Evolutionary conservation across 257 asterid species (phyloP).

Genomic region (Solanum tacnaense): DNA sequence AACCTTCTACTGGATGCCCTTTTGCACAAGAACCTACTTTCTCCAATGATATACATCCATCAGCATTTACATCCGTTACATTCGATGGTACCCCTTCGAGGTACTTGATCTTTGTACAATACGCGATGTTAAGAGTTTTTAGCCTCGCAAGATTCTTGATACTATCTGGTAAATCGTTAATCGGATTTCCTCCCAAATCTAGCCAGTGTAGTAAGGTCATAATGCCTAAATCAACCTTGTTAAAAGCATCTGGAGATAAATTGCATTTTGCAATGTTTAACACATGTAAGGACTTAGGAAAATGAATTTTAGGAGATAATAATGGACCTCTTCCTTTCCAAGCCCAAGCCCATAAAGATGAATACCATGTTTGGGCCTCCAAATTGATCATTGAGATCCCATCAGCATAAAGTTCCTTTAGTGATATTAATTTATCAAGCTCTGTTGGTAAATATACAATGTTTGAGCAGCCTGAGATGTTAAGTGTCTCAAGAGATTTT

Average conservation of each 20-base stretch:
- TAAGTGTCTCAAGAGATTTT: background rate
- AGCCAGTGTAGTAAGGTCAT: background rate
- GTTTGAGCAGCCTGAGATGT: slow-evolving; percentile 4
- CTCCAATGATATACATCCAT: background rate
- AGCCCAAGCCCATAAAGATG: background rate
- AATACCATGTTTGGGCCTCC: background rate
- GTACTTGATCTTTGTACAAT: background rate
- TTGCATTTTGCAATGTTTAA: slow-evolving; percentile 6
- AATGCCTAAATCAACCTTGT: background rate
- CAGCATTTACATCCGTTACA: background rate
- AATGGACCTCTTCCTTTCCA: background rate
- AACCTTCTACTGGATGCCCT: background rate
- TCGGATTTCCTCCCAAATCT: slow-evolving; percentile 3
- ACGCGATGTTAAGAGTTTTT: background rate
- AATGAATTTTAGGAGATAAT: background rate
- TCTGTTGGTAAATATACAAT: background rate
- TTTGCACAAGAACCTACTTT: background rate
- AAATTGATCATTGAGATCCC: background rate
- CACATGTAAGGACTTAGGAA: background rate
- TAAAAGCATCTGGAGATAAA: slow-evolving; percentile 1
- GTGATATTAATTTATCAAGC: background rate
- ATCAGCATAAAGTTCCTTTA: slow-evolving; percentile 7
- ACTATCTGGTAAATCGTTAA: slow-evolving; percentile 2
- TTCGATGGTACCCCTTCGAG: background rate
- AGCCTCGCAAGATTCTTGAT: background rate